Evolutionary conservation across 306 rosid species (phyloP), one percentile per base, ranked within the genome.

Genomic region (Vigna angularis): DNA sequence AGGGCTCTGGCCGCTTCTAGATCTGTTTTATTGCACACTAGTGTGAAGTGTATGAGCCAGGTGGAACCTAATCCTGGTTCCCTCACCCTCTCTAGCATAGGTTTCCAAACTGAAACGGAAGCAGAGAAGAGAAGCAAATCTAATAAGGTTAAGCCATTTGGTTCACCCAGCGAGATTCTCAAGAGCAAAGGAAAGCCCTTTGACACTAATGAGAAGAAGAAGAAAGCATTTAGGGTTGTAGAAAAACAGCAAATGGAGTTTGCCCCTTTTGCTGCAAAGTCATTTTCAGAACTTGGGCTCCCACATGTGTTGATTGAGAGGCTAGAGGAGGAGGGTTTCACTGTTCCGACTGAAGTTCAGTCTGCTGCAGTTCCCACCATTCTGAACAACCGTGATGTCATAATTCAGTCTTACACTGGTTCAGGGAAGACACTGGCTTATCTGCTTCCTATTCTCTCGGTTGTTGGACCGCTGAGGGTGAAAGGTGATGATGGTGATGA

Each of bases 361-460:
- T 90, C 97, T 75, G 86, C 93, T 44, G 91, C 97, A 1, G 83
- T 94, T 86, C 98, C 98, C 42, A 84, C 93, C 16, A 87, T 92
- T 79, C 87, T 92, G 26, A 70, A 92, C 70, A 83, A 84, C 70
- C 90, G 74, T 18, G 97, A 94, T 87, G 97, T 83, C 22, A 90
- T 94, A 70, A 94, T 94, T 85, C 98, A 94, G 82, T 94, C 97
- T 59, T 94, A 94, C 85, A 94, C 97, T 0, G 98, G 98, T 73
- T 94, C 98, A 0, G 98, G 97, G 73, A 94, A 94, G 81, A 94
- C 98, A 1, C 56, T 94, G 81, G 97, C 97, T 20, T 94, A 94
- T 81, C 86, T 94, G 20, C 95, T 94, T 75, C 97, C 98, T 6
- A 85, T 94, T 61, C 87, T 94, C 12, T 85, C 95, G 13, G 84